Percentiles rank a stretch among this genome's conserved stretches.
These are phyloP conservation scores for Cladophialophora psammophila DNA, from an alignment of 2,329 filamentous ascomycete genomes.

Conservation along the genomic window DNA sequence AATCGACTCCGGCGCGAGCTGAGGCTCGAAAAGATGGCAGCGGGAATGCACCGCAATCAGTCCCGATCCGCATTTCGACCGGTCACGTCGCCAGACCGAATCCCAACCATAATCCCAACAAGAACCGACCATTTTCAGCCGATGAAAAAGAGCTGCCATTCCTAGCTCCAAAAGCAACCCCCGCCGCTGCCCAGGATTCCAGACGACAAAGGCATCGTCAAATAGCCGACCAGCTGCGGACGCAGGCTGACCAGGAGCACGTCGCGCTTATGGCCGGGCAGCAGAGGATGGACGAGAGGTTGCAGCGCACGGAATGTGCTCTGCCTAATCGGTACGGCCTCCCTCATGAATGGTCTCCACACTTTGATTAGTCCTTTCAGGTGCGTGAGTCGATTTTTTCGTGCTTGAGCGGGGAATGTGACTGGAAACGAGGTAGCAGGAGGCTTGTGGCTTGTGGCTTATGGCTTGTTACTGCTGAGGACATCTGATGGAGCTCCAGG, in stretches of 20 bases:
- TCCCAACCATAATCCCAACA: not conserved
- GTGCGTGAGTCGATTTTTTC: not conserved
- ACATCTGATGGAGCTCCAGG: not conserved
- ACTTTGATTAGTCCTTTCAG: not conserved
- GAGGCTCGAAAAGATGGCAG: not conserved
- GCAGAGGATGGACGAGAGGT: not conserved
- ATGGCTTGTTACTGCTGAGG: no score
- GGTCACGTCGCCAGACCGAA: not conserved
- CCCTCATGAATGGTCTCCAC: not conserved
- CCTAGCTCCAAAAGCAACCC: not conserved
- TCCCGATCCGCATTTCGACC: not conserved
- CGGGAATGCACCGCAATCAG: not conserved
- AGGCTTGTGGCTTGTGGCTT: not conserved
- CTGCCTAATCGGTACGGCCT: not conserved
- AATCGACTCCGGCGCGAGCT: not conserved
- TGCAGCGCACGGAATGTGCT: not conserved
- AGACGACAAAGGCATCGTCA: no score
- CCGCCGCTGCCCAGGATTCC: not conserved
- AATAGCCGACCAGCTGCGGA: not conserved
- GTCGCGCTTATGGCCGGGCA: not conserved
- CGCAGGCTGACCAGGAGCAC: not conserved
- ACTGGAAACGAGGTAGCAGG: not conserved
- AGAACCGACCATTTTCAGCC: not conserved
- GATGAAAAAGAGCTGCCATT: slow-evolving; percentile 12
- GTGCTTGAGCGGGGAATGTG: not conserved